Evolutionary conservation across 2,329 filamentous ascomycete genomes (phyloP).

Genomic region (Paecilomyces formosus): DNA sequence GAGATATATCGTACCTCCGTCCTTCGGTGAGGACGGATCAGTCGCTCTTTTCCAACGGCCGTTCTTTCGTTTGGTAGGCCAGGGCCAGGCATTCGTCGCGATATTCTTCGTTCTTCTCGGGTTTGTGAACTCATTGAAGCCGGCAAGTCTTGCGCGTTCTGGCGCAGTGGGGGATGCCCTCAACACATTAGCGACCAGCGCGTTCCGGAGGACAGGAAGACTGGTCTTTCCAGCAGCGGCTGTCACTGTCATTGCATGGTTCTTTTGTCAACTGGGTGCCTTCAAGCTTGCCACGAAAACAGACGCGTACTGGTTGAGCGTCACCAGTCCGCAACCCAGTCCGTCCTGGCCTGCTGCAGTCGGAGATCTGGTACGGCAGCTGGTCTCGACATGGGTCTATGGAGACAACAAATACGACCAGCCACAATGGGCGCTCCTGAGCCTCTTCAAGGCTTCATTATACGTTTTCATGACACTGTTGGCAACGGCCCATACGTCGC

Average conservation of each 20-base stretch:
- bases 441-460: conserved; percentile 49
- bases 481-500: conserved; percentile 43
- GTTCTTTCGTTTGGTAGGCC: conserved; percentile 51
- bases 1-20: conserved; percentile 43
- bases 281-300: conserved; percentile 50
- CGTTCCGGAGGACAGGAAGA: conserved; percentile 52
- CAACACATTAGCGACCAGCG: conserved; percentile 48
- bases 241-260: conserved; percentile 50
- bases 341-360: conserved; percentile 36
- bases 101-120: conserved; percentile 60
- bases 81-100: conserved; percentile 58
- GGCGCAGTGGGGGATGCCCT: conserved; percentile 50
- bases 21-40: conserved; percentile 35
- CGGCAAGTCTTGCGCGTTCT: conserved; percentile 48
- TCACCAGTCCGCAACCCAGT: conserved; percentile 40
- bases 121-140: conserved; percentile 57
- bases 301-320: conserved; percentile 53
- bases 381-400: conserved; percentile 47
- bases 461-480: conserved; percentile 48
- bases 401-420: conserved; percentile 48
- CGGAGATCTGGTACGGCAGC: conserved; percentile 36
- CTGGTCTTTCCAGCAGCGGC: conserved; percentile 52
- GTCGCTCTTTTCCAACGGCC: conserved; percentile 51
- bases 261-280: conserved; percentile 48
- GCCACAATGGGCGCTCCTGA: conserved; percentile 52